Evolutionary conservation across 495 filamentous ascomycete species (phyloP).

Genomic region (Aspergillus nidulans): DNA sequence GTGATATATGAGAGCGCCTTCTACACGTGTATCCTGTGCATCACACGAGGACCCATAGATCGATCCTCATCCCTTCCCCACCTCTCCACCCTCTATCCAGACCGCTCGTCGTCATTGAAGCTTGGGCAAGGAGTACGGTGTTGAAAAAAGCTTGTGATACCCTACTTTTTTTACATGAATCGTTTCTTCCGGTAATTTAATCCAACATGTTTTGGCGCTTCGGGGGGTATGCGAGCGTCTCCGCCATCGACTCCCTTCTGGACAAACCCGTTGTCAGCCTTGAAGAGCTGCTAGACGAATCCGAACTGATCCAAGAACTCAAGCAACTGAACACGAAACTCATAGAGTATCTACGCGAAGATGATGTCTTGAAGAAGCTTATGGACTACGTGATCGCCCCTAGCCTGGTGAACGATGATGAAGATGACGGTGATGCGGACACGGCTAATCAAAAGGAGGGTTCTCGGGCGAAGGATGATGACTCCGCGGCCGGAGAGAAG

Average conservation of each 20-base stretch:
- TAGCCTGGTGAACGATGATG: slow-evolving; percentile 58
- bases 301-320: slow-evolving; percentile 92
- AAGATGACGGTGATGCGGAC: slow-evolving; percentile 53
- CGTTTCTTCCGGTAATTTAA: slow-evolving; percentile 37
- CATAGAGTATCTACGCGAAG: slow-evolving; percentile 89
- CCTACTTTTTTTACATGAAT: slow-evolving; percentile 35
- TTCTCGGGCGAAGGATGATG: slow-evolving; percentile 15
- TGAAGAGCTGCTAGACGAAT: slow-evolving; percentile 93
- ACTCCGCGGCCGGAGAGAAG: slow-evolving; percentile 39
- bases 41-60: slow-evolving; percentile 10
- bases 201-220: slow-evolving; percentile 97
- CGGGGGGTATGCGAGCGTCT: slow-evolving; percentile 96
- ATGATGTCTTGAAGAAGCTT: slow-evolving; percentile 78
- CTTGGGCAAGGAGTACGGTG: slow-evolving; percentile 18
- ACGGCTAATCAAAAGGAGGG: slow-evolving; percentile 31
- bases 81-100: slow-evolving; percentile 28
- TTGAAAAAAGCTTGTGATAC: slow-evolving; percentile 22
- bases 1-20: slow-evolving; percentile 5
- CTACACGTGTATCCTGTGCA: slow-evolving; percentile 10
- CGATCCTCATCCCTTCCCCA: slow-evolving; percentile 8
- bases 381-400: slow-evolving; percentile 89
- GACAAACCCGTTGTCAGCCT: slow-evolving; percentile 92
- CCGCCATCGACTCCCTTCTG: slow-evolving; percentile 90
- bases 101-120: slow-evolving; percentile 27
- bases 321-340: slow-evolving; percentile 98